Base-by-base conservation (phyloP, 257 asterid species). In the Penstemon newberryi region DNA sequence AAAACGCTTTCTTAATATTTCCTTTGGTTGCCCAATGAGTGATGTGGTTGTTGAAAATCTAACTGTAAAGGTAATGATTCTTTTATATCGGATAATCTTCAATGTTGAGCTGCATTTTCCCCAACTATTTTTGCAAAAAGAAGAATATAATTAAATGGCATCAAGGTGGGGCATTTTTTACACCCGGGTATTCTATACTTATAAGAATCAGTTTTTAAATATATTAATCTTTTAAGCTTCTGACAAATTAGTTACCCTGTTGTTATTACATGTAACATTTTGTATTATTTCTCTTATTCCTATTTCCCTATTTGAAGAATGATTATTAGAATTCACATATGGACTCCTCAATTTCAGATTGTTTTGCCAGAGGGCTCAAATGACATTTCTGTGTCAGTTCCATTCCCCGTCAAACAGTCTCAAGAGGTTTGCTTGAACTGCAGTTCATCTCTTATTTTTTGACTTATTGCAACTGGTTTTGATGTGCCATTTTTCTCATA, bases 311-410 rank as follows among this genome's bases (percentile, higher is more conserved):
- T 5, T 50, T 42, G 38, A 49, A 58, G 38, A 50, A 56, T 66
- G 70, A 50, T 61, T 67, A 65, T 68, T 57, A 40, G 50, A 67
- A 55, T 15, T 70, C 18, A 12, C 37, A 7, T 43, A 5, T 37
- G 73, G 60, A 15, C 59, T 72, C 57, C 61, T 63, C 46, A 58
- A 54, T 68, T 80, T 66, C 86, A 94, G 99, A 81, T 89, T 65
- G 87, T 94, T 76, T 84, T 94, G 75, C 99, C 99, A 4, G 99
- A 94, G 84, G 99, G 99, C 8, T 89, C 99, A 50, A 87, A 77
- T 42, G 89, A 83, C 46, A 75, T 89, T 49, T 82, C 88, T 10
- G 83, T 78, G 39, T 86, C 75, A 4, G 81, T 75, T 66, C 99
- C 97, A 67, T 94, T 89, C 84, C 69, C 85, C 69, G 79, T 83